A percentile compares a stretch with the other conserved stretches of the same genome.
Evolutionary conservation across 2,329 filamentous ascomycete genomes (phyloP).

Genomic region (Colletotrichum camelliae): DNA sequence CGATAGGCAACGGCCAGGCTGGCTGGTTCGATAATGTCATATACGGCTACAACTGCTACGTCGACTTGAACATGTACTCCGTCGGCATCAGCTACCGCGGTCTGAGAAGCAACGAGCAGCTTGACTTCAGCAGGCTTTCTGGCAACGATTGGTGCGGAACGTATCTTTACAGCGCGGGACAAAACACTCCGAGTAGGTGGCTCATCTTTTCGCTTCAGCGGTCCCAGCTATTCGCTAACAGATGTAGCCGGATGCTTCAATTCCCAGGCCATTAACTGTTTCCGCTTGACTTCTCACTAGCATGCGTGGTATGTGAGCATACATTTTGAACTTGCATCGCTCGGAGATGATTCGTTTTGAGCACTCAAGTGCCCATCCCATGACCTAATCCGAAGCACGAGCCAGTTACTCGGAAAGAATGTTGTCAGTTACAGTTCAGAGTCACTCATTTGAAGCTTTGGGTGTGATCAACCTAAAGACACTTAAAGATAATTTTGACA

Average conservation of each 20-base stretch:
- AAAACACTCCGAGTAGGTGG: not conserved
- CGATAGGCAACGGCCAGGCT: conserved; percentile 19
- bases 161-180: not conserved
- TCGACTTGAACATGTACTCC: conserved; percentile 17
- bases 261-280: not conserved
- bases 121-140: conserved; percentile 21
- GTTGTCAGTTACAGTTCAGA: no score
- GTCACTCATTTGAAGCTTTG: no score
- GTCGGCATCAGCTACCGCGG: conserved; percentile 24
- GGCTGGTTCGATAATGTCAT: conserved; percentile 23
- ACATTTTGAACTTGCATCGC: no score
- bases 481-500: no score
- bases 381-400: no score
- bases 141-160: conserved; percentile 20
- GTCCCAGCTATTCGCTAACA: not conserved
- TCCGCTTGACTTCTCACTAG: not conserved
- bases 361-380: no score
- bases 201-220: not conserved
- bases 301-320: no score
- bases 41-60: conserved; percentile 16
- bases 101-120: conserved; percentile 23
- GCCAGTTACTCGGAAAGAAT: no score
- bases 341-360: no score
- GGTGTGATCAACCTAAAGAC: no score
- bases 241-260: not conserved